Conservation (phyloP, 768 basidiomycete species). For the Rhodotorula toruloides region DNA sequence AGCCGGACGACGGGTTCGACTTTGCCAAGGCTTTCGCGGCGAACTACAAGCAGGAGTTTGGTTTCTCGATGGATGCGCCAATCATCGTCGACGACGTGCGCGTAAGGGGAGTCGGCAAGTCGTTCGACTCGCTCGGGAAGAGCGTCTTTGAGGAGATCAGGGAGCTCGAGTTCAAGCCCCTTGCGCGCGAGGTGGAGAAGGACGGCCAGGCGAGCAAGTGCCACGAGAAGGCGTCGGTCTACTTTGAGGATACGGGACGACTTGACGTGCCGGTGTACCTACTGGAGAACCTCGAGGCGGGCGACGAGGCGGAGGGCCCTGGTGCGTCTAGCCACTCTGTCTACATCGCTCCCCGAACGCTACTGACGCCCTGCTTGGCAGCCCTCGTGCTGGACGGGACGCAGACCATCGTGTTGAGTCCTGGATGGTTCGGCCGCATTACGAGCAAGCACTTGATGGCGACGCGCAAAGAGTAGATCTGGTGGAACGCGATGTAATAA, state of each 20-base stretch:
- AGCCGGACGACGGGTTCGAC: conserved; percentile 53
- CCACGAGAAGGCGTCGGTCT: conserved; percentile 54
- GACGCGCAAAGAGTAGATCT: neutral
- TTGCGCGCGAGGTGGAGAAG: conserved; percentile 40
- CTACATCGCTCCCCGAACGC: no score
- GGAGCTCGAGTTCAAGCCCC: conserved; percentile 50
- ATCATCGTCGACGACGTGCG: conserved; percentile 83
- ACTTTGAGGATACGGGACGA: conserved; percentile 74
- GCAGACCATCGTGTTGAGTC: conserved; percentile 76
- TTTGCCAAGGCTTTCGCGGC: conserved; percentile 74
- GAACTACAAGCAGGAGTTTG: conserved; percentile 71
- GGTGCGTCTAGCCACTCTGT: no score
- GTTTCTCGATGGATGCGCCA: conserved; percentile 74
- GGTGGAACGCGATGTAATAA: neutral
- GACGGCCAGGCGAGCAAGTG: conserved; percentile 7
- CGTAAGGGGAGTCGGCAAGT: conserved; percentile 87
- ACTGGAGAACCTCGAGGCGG: conserved; percentile 61
- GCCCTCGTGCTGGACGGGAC: conserved; percentile 74
- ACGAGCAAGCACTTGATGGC: neutral
- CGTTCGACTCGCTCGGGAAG: conserved; percentile 71
- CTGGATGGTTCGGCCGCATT: conserved; percentile 14
- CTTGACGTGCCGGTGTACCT: conserved; percentile 75
- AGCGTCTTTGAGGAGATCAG: conserved; percentile 72
- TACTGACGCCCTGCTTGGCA: neutral
- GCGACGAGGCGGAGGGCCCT: conserved; percentile 72